Conservation (phyloP, 2,329 filamentous ascomycete genomes). For the Apiospora marii region DNA sequence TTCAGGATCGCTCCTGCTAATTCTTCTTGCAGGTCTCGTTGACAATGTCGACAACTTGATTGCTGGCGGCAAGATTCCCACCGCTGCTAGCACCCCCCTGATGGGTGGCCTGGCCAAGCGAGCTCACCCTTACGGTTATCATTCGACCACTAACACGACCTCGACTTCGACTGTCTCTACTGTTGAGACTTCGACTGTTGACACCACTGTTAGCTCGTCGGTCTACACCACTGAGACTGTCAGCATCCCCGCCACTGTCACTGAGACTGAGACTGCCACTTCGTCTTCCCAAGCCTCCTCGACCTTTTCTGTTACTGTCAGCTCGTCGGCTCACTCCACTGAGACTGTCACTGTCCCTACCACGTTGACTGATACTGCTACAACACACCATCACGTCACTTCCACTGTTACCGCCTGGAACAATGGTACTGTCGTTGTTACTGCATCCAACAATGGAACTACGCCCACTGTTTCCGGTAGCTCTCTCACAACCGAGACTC, state of each 20-base stretch:
- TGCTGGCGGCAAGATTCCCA: not conserved
- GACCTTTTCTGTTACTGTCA: not conserved
- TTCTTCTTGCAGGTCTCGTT: not conserved
- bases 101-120: conserved; percentile 17
- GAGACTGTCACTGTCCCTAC: not conserved
- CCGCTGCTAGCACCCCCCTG: not conserved
- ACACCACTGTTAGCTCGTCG: conserved; percentile 10
- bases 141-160: not conserved
- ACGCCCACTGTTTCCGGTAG: not conserved
- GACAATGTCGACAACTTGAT: conserved; percentile 16
- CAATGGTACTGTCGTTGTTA: not conserved
- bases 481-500: not conserved
- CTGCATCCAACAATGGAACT: not conserved
- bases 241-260: not conserved
- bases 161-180: not conserved
- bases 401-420: conserved; percentile 2
- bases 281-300: not conserved
- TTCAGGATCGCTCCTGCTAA: not conserved
- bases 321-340: not conserved
- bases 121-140: conserved; percentile 1
- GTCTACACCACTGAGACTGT: not conserved
- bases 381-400: not conserved
- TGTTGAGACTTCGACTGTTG: not conserved
- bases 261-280: not conserved
- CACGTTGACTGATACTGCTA: not conserved